Evolutionary conservation across 768 basidiomycete species (phyloP), one percentile per base, ranked within the genome.

Genomic region (Cyclocybe aegerita): DNA sequence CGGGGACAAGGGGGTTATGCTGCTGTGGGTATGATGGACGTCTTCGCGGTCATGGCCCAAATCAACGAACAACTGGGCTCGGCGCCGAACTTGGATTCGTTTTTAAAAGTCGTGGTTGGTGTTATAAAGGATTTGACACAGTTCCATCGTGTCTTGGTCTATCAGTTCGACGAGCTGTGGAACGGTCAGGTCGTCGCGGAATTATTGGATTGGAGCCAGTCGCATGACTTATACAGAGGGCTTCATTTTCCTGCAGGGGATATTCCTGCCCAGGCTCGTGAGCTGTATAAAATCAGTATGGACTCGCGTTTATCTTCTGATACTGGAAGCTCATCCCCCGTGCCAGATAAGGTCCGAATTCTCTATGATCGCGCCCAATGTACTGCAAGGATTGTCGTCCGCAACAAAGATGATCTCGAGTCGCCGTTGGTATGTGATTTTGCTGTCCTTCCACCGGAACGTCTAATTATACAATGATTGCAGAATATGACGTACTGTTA

Each of bases 401-500:
- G 81, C 41, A 74, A 66, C 42, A 73, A 75, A 56, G 75, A 75
- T 29, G 90, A 93, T 65, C 73, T 93, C 5, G 78, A 85, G 41
- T 67, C 67, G 4, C 89, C 90, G 3, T 67, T 91, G 48, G 82
- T 85, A 63, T 38, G 23, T 23, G 4, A 23, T 75, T 70, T 12
- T 23, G 34, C 38, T 7, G 16, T 16, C 16, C 4, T 42, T 39
- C 43, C 39, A 23, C 15, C 11, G 12, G 42, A 16, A 8, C 6
- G 15, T n/a, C n/a, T 17, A 38, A 36, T 23, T 4, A 52, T 29
- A 36, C 30, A 6, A 15, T 3, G 41, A 17, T 23, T 16, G 1
- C 50, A 87, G 79, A 82, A 92, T 60, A 90, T 92, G 88, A 90
- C 90, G 0, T 86, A 92, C 65, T 88, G 83, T 49, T 89, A 86